These are phyloP conservation scores for Phytophthora sansomeana DNA, from an alignment of 352 stramenopile genomes.

Conservation along the genomic window DNA sequence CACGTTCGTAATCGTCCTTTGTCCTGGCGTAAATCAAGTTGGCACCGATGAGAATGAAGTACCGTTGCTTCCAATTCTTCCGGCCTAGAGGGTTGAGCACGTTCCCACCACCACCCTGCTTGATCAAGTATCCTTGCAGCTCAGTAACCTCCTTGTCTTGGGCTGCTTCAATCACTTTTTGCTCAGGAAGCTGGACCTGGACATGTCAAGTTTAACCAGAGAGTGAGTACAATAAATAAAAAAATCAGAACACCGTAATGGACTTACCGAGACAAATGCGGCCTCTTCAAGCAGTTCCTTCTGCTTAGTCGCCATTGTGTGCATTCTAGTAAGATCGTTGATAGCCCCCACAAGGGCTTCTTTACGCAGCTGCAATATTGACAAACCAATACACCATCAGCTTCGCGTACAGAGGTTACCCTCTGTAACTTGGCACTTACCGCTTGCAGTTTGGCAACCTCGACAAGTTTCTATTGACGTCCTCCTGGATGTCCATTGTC, in stretches of 20 bases:
- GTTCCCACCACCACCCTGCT: conserved; percentile 83
- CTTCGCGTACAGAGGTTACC: neutral
- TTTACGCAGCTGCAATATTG: conserved; percentile 63
- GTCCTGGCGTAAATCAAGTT: conserved; percentile 86
- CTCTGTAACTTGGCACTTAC: conserved; percentile 35
- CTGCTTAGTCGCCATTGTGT: conserved; percentile 71
- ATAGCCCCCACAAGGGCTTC: conserved; percentile 74
- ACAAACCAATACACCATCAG: neutral
- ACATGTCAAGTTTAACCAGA: neutral
- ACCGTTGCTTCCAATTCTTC: conserved; percentile 92
- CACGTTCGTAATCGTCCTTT: conserved; percentile 89
- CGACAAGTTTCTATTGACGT: conserved; percentile 74
- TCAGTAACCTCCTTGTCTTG: conserved; percentile 71
- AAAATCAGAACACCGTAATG: neutral
- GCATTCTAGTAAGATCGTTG: conserved; percentile 70
- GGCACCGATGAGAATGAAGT: conserved; percentile 81
- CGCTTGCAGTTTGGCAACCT: conserved; percentile 70
- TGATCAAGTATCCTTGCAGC: conserved; percentile 88
- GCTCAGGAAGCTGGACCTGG: conserved; percentile 75
- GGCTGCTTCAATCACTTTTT: conserved; percentile 83
- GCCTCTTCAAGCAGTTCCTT: conserved; percentile 79
- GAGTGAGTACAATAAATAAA: neutral
- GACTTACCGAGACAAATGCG: conserved; percentile 78
- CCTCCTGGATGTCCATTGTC: conserved; percentile 58
- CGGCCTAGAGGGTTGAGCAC: conserved; percentile 78